phyloP scores from a whole-genome alignment of 2,329 filamentous ascomycete genomes.

The Fusarium domesticum region DNA sequence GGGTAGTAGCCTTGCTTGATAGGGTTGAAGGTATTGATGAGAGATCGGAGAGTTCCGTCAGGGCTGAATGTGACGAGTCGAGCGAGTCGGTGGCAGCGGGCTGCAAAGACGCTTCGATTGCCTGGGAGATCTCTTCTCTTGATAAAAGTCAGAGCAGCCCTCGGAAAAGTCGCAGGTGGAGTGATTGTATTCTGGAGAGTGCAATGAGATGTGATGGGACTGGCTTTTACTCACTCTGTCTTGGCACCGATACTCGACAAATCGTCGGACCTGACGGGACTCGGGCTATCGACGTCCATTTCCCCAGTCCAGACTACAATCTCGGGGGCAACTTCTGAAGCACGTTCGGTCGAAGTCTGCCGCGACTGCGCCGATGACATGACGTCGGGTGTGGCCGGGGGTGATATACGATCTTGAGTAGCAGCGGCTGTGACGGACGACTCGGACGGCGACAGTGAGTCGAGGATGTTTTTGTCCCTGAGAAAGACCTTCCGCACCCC shows the following conservation, averaged over 20 bases:
- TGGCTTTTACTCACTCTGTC: constrained; percentile 28
- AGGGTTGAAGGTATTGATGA: constrained; percentile 52
- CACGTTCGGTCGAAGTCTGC: constrained; percentile 33
- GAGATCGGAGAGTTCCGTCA: constrained; percentile 55
- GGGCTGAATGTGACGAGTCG: constrained; percentile 51
- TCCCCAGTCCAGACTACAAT: constrained; percentile 46
- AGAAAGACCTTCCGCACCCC: constrained; percentile 25
- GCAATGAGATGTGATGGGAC: constrained; percentile 1
- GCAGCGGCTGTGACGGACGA: constrained; percentile 19
- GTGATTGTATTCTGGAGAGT: too few relatives aligned
- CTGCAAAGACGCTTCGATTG: constrained; percentile 15
- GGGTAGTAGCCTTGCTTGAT: constrained; percentile 64
- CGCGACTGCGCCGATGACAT: constrained; percentile 30
- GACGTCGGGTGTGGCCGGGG: constrained; percentile 26
- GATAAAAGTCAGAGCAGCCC: constrained; percentile 7
- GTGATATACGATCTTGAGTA: constrained; percentile 31
- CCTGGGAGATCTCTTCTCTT: constrained; percentile 23
- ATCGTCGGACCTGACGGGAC: constrained; percentile 23
- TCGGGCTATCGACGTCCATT: constrained; percentile 32
- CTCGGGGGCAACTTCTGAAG: constrained; percentile 39
- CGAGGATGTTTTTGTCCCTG: constrained; percentile 18
- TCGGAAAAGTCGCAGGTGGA: background rate
- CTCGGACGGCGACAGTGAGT: constrained; percentile 28
- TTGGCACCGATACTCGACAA: constrained; percentile 20
- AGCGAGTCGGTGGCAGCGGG: constrained; percentile 39